These are phyloP conservation scores for Bryopsis sp. DNA, from an alignment of 139 green algal species.

Conservation along the genomic window DNA sequence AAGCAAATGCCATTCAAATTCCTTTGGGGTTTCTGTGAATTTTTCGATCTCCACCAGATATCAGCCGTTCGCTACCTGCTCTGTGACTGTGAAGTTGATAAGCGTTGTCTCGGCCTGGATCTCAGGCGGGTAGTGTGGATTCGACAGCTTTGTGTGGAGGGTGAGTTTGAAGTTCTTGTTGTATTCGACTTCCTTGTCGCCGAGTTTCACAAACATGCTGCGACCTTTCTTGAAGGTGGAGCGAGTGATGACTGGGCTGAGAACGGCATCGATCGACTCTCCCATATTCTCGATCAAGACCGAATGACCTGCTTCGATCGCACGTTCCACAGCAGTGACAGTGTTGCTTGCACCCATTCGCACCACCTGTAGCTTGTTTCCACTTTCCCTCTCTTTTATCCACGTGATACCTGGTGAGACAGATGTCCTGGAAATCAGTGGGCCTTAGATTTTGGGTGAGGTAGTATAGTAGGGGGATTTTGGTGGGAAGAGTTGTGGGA, in stretches of 20 bases:
- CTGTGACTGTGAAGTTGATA: conserved; percentile 83
- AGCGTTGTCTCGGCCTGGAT: conserved; percentile 81
- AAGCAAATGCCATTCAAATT: no score
- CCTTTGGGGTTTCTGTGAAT: no score
- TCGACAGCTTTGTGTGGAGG: conserved; percentile 85
- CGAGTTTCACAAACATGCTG: conserved; percentile 68
- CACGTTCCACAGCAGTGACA: conserved; percentile 61
- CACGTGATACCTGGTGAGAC: conserved; percentile 64
- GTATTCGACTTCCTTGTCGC: conserved; percentile 78
- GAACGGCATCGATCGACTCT: conserved; percentile 73
- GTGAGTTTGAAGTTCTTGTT: conserved; percentile 78
- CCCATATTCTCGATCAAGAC: conserved; percentile 85
- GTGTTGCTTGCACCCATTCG: conserved; percentile 68
- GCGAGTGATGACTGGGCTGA: conserved; percentile 74
- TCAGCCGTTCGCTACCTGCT: conserved; percentile 37
- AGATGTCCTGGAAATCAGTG: no score
- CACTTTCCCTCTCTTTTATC: conserved; percentile 77
- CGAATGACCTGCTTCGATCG: conserved; percentile 63
- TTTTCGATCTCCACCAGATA: no score
- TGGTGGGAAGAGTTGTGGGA: not conserved
- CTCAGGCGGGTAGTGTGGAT: conserved; percentile 78
- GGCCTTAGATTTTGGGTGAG: no score
- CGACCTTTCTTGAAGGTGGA: conserved; percentile 83
- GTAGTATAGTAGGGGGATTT: not conserved
- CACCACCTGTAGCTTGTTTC: conserved; percentile 67